Conservation (phyloP, 2,329 filamentous ascomycete genomes). For the Fusarium udum region DNA sequence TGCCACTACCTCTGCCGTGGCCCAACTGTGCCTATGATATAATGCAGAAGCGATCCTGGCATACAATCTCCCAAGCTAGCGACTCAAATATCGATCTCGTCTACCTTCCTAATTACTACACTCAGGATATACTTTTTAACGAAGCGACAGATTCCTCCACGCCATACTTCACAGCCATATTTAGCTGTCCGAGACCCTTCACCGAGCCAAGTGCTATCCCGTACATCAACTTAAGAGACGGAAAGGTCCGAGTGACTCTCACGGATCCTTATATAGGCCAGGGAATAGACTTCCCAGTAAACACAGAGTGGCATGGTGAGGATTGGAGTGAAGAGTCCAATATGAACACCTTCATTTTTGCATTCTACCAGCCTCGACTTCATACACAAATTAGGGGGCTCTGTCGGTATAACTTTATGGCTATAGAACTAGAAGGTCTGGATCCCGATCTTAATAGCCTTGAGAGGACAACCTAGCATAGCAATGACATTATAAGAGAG, state of each 20-base stretch:
- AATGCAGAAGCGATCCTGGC: background rate
- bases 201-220: background rate
- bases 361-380: background rate
- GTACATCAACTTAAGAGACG: background rate
- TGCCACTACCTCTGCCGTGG: background rate
- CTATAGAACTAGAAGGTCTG: background rate
- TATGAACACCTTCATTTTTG: background rate
- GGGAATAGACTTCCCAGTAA: background rate
- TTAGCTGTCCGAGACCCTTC: background rate
- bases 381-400: background rate
- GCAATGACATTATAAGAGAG: too few relatives aligned
- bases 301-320: background rate
- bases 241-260: background rate
- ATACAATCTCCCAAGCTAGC: background rate
- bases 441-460: background rate
- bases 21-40: background rate
- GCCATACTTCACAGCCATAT: background rate
- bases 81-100: background rate
- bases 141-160: background rate
- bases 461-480: background rate
- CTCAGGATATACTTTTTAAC: background rate
- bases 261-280: background rate
- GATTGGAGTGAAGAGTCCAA: background rate
- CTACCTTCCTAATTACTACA: background rate
- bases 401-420: background rate